These are phyloP conservation scores for Talaromyces sp. DNA, from an alignment of 2,329 filamentous ascomycete genomes.

Conservation along the genomic window DNA sequence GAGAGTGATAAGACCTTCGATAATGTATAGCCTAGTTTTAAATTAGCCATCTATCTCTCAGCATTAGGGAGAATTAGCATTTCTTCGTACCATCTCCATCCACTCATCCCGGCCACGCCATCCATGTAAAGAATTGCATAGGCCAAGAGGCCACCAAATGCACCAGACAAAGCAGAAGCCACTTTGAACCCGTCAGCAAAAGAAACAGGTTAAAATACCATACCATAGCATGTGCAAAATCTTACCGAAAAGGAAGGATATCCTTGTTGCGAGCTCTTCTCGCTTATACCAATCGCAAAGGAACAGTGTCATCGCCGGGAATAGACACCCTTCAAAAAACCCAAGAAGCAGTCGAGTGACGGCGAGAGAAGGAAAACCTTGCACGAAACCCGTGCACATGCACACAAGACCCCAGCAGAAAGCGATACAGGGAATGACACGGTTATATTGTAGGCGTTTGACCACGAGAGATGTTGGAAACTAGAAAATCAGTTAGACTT, in stretches of 20 bases:
- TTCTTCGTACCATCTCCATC: slow-evolving; percentile 65
- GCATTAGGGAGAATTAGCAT: not conserved
- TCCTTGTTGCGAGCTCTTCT: slow-evolving; percentile 3
- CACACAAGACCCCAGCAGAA: slow-evolving; percentile 7
- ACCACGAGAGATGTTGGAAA: slow-evolving; percentile 6
- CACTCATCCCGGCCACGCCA: slow-evolving; percentile 56
- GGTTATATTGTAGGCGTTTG: slow-evolving; percentile 8
- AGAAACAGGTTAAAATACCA: not conserved
- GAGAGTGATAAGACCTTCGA: slow-evolving; percentile 53
- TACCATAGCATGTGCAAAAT: not conserved
- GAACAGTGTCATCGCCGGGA: slow-evolving; percentile 6
- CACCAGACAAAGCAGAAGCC: slow-evolving; percentile 58
- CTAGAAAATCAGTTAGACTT: not conserved
- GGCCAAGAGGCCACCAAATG: slow-evolving; percentile 65
- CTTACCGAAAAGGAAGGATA: slow-evolving; percentile 5
- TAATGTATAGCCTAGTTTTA: slow-evolving; percentile 22
- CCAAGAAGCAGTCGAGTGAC: not conserved
- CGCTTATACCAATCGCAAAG: slow-evolving; percentile 9
- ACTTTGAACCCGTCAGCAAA: not conserved
- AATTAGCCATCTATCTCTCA: not conserved
- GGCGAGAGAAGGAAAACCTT: slow-evolving; percentile 1
- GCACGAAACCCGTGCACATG: slow-evolving; percentile 3
- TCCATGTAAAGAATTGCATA: slow-evolving; percentile 70
- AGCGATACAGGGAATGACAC: slow-evolving; percentile 6
- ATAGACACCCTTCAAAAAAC: slow-evolving; percentile 7